Base-by-base conservation (phyloP, 495 filamentous ascomycete genomes). In the Clavariopsis aquatica region DNA sequence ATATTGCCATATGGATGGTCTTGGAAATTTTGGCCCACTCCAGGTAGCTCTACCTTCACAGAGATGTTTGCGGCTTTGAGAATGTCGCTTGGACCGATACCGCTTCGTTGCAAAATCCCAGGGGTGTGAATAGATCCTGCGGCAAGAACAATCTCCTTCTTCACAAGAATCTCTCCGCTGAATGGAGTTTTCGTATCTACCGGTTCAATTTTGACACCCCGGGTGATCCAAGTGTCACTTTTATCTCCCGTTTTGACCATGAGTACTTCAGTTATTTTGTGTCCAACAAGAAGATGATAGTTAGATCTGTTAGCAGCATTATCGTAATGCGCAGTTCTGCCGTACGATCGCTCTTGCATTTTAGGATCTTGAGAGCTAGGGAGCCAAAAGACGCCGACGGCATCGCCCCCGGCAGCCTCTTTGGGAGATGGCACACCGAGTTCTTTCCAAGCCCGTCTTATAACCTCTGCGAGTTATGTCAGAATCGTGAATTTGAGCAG, bases 21-120 rank as follows among this genome's bases (percentile, higher is more conserved):
- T 71, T 73, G 73, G 49, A 86, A 61, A 56, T 85, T 83, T 60
- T 82, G 78, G 6, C 83, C 83, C 5, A 86, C 81, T 10, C 82
- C 82, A 0, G 79, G 75, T 0, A 80, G 68, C 36, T 82, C 76
- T 13, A 71, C 56, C 20, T 82, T 53, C 2, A 80, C 61, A 0
- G 74, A 62, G 29, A 74, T 73, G 31, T 61, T 62, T 13, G 54
- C 59, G 1, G 55, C 27, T 23, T 69, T 36, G 24, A 74, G 57
- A 8, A 69, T 57, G 19, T 56, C 58, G 12, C 34, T 45, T 12
- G 73, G 74, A 10, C 64, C 68, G 27, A 70, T 68, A 3, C 68
- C 63, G 29, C 54, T 65, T 2, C 69, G 24, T 29, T 65, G 60
- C 23, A 70, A 52, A 20, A 70, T 57, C 2, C 29, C 55, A 1